phyloP scores from a whole-genome alignment of 106 monocot species.

The Phalaenopsis equestris region DNA sequence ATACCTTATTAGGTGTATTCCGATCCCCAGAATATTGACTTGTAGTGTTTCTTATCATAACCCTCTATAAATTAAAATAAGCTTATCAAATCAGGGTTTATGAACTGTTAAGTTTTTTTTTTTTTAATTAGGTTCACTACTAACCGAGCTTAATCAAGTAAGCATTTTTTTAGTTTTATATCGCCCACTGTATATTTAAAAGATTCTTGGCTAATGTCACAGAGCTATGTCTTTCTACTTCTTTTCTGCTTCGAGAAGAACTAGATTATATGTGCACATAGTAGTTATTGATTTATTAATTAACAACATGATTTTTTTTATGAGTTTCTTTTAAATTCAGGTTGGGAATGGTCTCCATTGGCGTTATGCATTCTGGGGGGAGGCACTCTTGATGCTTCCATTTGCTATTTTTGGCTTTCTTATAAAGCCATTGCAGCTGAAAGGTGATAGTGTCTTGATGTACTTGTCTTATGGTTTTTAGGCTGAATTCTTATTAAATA shows the following conservation, averaged over 20 bases:
- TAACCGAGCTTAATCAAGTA: background rate
- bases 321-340: slow-evolving; percentile 23
- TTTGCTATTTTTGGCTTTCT: slow-evolving; percentile 91
- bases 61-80: background rate
- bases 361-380: slow-evolving; percentile 88
- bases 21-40: background rate
- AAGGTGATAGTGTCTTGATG: slow-evolving; percentile 40
- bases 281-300: slow-evolving; percentile 1
- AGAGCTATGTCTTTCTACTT: background rate
- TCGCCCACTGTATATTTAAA: no score
- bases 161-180: background rate
- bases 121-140: background rate
- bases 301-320: background rate
- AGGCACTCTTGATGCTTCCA: slow-evolving; percentile 93
- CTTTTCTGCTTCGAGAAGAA: background rate
- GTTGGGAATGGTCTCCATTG: slow-evolving; percentile 78
- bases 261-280: background rate
- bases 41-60: background rate
- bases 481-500: background rate
- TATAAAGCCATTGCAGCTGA: slow-evolving; percentile 77
- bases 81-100: background rate
- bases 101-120: background rate
- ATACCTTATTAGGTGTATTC: background rate
- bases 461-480: background rate
- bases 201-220: background rate